Conservation (phyloP, 331 rosid genomes). For the Phaseolus coccineus region DNA sequence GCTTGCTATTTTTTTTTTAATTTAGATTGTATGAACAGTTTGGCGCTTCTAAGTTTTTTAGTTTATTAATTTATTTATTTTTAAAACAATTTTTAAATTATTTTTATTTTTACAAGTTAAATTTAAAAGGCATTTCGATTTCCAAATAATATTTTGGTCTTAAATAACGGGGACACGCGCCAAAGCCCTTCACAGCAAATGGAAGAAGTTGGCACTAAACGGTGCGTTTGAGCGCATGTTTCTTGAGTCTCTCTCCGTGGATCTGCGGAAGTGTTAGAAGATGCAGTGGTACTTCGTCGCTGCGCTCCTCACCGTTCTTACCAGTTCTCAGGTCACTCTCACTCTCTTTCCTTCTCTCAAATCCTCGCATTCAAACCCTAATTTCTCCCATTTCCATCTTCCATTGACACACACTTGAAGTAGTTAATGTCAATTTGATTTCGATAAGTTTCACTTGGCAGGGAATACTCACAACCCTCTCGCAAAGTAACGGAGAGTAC, state of each 20-base stretch:
- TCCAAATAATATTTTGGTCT: background rate
- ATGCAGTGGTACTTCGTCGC: constrained; percentile 63
- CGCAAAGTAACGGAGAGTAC: constrained; percentile 80
- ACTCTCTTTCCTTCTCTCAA: background rate
- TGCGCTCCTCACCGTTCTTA: constrained; percentile 74
- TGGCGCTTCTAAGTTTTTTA: too few species aligned
- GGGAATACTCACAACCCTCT: constrained; percentile 92
- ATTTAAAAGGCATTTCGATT: background rate
- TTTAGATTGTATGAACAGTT: too few species aligned
- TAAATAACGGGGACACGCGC: constrained; percentile 5
- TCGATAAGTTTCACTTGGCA: constrained; percentile 39
- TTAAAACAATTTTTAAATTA: too few species aligned
- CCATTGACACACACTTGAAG: background rate
- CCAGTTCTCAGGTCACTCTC: constrained; percentile 63
- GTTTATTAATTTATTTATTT: too few species aligned
- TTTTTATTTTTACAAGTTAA: too few species aligned
- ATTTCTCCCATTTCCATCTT: constrained; percentile 1
- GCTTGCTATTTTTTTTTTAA: too few species aligned
- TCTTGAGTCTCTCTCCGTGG: constrained; percentile 31
- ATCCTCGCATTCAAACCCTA: constrained; percentile 5
- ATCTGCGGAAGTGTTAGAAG: constrained; percentile 47
- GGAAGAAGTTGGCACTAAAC: constrained; percentile 13
- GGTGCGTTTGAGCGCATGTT: constrained; percentile 38
- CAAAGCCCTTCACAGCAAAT: background rate
- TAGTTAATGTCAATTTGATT: background rate